These are phyloP conservation scores for Calendula officinalis DNA, from an alignment of 129 eudicot species.

Conservation along the genomic window DNA sequence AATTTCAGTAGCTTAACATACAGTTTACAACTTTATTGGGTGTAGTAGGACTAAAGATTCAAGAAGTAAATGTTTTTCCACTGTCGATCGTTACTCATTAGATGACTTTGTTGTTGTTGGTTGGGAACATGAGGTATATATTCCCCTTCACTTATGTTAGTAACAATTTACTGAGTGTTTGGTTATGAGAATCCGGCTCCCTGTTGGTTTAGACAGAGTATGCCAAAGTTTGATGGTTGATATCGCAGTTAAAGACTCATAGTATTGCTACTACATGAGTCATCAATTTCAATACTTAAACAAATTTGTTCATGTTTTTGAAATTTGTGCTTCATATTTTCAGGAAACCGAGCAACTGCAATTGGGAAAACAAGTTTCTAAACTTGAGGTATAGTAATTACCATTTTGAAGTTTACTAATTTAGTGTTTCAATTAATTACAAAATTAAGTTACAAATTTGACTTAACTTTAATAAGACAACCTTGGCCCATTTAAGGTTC, in stretches of 20 bases:
- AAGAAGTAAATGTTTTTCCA: slow-evolving; percentile 98
- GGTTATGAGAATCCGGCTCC: not conserved
- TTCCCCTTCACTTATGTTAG: not conserved
- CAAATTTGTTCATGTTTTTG: not conserved
- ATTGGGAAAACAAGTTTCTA: slow-evolving; percentile 52
- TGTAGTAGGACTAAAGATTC: slow-evolving; percentile 91
- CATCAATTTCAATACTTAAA: no score
- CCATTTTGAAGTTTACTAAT: not conserved
- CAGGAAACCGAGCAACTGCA: slow-evolving; percentile 86
- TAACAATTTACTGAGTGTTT: slow-evolving; percentile 8
- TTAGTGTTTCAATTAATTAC: no score
- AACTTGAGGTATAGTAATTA: slow-evolving; percentile 59
- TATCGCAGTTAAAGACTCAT: no score
- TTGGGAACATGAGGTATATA: slow-evolving; percentile 86
- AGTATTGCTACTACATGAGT: no score
- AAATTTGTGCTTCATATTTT: slow-evolving; percentile 11
- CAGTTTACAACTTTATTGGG: slow-evolving; percentile 94
- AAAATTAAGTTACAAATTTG: slow-evolving; percentile 6
- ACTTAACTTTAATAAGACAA: slow-evolving; percentile 49
- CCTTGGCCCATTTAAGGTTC: slow-evolving; percentile 57
- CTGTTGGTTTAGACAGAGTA: not conserved
- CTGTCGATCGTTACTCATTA: slow-evolving; percentile 93
- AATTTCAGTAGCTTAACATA: no score
- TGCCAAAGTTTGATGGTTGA: no score
- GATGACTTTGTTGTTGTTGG: slow-evolving; percentile 99